A percentile compares a stretch with the other conserved stretches of the same genome.
Conservation (phyloP, 108 stramenopile genomes). For the Asterionellopsis glacialis region DNA sequence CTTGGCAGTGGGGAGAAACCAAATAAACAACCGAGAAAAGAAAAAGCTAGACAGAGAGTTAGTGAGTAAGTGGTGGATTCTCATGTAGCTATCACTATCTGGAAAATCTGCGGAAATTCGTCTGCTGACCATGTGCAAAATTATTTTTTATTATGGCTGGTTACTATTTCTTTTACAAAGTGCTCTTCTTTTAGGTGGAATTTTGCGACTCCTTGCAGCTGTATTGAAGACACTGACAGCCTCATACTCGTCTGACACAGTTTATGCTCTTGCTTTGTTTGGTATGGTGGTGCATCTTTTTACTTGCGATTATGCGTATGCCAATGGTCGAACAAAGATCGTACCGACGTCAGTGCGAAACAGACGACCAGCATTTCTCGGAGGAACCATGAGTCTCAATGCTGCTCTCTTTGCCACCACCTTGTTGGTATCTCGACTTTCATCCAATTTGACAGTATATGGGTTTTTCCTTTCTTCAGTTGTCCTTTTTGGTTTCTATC, state of each 20-base stretch:
- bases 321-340: constrained; percentile 40
- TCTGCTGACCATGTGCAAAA: too few relatives aligned
- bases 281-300: constrained; percentile 57
- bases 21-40: not conserved
- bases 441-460: constrained; percentile 37
- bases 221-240: constrained; percentile 64
- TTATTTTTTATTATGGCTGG: too few relatives aligned
- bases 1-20: not conserved
- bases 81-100: too few relatives aligned
- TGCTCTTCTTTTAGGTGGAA: constrained; percentile 36
- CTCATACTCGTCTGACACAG: constrained; percentile 73
- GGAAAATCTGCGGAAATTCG: too few relatives aligned
- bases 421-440: constrained; percentile 56
- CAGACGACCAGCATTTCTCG: constrained; percentile 56
- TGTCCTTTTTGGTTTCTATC: constrained; percentile 70
- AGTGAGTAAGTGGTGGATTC: too few relatives aligned
- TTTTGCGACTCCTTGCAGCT: constrained; percentile 47
- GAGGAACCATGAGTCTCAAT: constrained; percentile 68
- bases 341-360: not conserved
- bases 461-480: constrained; percentile 50
- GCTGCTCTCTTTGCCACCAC: constrained; percentile 69
- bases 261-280: constrained; percentile 56
- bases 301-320: constrained; percentile 67
- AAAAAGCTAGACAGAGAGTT: constrained; percentile 13
- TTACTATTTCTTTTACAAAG: too few relatives aligned